Base-by-base conservation (phyloP, 2,329 filamentous ascomycete genomes). In the Arthrobotrys sinensis region DNA sequence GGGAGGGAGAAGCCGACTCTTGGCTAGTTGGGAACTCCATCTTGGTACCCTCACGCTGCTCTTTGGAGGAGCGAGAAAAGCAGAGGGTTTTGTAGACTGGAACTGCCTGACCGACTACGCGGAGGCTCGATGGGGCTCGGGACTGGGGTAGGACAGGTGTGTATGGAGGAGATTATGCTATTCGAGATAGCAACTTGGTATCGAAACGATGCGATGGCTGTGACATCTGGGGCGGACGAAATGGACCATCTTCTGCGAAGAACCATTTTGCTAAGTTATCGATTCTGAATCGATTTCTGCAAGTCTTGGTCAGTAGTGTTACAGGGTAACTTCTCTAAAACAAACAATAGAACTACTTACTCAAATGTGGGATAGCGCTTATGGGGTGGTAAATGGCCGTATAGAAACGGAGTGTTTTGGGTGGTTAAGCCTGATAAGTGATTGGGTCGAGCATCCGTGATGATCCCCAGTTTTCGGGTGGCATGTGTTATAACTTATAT, bases 401-500 rank as follows among this genome's bases (percentile, higher is more conserved):
- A 8, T 11, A 14, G 36, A 48, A 19, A 32, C n/a, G 7, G 16
- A 19, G 36, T 46, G 2, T 12, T 55, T 50, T 36, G 16, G 40
- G 50, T 48, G 14, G 14, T 21, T 63, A 12, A 40, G 14, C 19
- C 36, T 40, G 34, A 50, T 24, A 45, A 55, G 62, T 24, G 52
- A 78, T 62, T 38, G 66, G 62, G 57, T 67, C 21, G 32, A 70
- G 46, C n/a, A 36, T 53, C 32, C 19, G 43, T 72, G 50, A 64
- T 70, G 32, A 53, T 64, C 19, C 34, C 52, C 60, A 65, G 28
- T 67, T 43, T 62, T 40, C 45, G 11, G 65, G 75, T 62, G 75
- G 28, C 62, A 71, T 78, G 62, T 78, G 67, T 78, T 46, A 72
- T 43, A 78, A 70, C 75, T 78, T 78, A 78, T 78, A 78, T 60